Conservation (phyloP, 768 basidiomycete species). For the Leccinum ochraceum region DNA sequence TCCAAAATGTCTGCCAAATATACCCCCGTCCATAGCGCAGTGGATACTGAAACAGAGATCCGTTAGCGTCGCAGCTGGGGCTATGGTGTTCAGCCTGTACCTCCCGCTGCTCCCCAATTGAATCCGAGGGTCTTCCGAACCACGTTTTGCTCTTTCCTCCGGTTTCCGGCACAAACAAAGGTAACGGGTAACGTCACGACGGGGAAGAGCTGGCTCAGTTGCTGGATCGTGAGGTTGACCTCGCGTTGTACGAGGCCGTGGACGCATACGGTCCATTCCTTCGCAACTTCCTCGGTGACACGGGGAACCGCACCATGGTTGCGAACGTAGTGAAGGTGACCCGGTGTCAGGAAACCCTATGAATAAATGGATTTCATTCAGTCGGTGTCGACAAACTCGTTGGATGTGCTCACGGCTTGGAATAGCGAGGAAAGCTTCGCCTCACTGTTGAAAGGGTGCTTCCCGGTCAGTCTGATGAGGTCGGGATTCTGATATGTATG, state of each 20-base stretch:
- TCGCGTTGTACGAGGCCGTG: constrained; percentile 38
- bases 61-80: not conserved
- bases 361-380: not conserved
- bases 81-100: constrained; percentile 15
- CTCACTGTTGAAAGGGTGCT: constrained; percentile 65
- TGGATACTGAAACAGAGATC: constrained; percentile 36
- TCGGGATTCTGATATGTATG: constrained; percentile 28
- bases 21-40: constrained; percentile 62
- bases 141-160: constrained; percentile 67
- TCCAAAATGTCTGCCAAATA: constrained; percentile 55
- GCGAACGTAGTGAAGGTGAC: constrained; percentile 57
- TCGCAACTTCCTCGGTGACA: constrained; percentile 37
- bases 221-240: constrained; percentile 42
- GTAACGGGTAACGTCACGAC: constrained; percentile 62
- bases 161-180: constrained; percentile 63
- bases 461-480: constrained; percentile 54
- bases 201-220: constrained; percentile 47
- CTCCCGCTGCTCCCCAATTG: constrained; percentile 52
- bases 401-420: constrained; percentile 29
- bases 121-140: constrained; percentile 58
- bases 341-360: constrained; percentile 57
- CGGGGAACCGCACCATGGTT: constrained; percentile 62
- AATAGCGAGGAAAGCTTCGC: constrained; percentile 47
- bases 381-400: not conserved
- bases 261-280: constrained; percentile 48